Conservation (phyloP, 2,329 filamentous ascomycete genomes). For the Aspergillus sp. region DNA sequence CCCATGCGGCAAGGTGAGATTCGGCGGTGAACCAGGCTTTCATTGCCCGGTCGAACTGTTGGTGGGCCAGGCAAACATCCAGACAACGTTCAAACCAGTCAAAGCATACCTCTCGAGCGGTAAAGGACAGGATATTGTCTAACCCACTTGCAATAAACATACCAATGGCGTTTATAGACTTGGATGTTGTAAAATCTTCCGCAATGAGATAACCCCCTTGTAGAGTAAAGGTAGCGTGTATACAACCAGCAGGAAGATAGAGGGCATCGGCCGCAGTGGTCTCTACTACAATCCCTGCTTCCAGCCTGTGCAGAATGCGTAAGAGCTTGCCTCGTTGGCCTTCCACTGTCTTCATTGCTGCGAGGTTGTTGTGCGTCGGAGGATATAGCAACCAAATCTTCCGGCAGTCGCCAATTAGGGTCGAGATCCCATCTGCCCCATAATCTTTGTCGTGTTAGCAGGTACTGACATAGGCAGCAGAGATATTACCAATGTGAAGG, state of each 20-base stretch:
- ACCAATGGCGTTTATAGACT: background rate
- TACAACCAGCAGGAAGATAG: background rate
- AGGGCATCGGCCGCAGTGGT: background rate
- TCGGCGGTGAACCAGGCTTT: background rate
- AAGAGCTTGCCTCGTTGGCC: background rate
- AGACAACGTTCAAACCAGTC: background rate
- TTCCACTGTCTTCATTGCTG: background rate
- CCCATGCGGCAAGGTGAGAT: too few species aligned
- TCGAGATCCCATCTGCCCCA: background rate
- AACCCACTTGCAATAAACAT: background rate
- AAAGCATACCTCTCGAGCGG: background rate
- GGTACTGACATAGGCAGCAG: background rate
- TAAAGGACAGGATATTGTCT: background rate
- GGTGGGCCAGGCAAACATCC: background rate
- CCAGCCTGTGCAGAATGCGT: background rate
- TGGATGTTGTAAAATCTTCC: background rate
- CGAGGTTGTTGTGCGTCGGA: background rate
- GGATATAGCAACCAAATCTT: conserved; percentile 2
- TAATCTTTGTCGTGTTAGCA: background rate
- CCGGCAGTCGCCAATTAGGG: background rate
- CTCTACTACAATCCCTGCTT: background rate
- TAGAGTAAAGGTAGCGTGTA: background rate
- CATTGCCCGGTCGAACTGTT: background rate
- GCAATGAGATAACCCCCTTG: background rate
- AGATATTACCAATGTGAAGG: background rate